Percentiles rank a stretch among this genome's conserved stretches.
Conservation (phyloP, 805 yeast genomes). For the Metahyphopichia silvanorum region DNA sequence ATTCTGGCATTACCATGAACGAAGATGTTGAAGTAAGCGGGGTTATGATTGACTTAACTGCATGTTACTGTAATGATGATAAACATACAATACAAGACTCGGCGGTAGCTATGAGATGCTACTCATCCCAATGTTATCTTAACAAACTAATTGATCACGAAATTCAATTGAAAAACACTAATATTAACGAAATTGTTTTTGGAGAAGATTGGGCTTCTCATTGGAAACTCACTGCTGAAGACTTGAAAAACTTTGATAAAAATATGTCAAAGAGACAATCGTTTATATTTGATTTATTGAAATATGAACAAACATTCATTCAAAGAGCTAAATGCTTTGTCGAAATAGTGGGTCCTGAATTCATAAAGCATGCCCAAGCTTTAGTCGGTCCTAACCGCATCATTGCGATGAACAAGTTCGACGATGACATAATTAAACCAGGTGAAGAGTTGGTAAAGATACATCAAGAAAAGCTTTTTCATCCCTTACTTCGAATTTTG, state of each 20-base stretch:
- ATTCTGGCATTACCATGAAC: conserved; percentile 13
- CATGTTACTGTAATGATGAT: conserved; percentile 40
- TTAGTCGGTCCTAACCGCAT: conserved; percentile 17
- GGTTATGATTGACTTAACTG: conserved; percentile 41
- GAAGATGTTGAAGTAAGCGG: conserved; percentile 28
- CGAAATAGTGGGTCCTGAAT: conserved; percentile 41
- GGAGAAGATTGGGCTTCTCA: conserved; percentile 62
- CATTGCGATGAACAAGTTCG: conserved; percentile 44
- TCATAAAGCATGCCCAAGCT: conserved; percentile 25
- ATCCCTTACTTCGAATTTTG: conserved; percentile 56
- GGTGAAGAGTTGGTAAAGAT: conserved; percentile 53
- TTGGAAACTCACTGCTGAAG: conserved; percentile 59
- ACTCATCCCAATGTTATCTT: conserved; percentile 33
- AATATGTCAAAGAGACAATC: conserved; percentile 64
- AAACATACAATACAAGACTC: conserved; percentile 11
- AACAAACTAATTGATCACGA: conserved; percentile 30
- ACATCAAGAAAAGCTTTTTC: conserved; percentile 52
- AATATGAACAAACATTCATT: conserved; percentile 67
- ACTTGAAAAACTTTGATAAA: conserved; percentile 47
- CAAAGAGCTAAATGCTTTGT: conserved; percentile 65
- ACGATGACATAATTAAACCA: conserved; percentile 54
- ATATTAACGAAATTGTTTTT: conserved; percentile 24
- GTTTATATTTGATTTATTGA: conserved; percentile 69
- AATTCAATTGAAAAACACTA: conserved; percentile 17
- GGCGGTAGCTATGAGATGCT: conserved; percentile 21